Base-by-base conservation (phyloP, 202 grass and related monocot genomes). In the Eragrostis tef region DNA sequence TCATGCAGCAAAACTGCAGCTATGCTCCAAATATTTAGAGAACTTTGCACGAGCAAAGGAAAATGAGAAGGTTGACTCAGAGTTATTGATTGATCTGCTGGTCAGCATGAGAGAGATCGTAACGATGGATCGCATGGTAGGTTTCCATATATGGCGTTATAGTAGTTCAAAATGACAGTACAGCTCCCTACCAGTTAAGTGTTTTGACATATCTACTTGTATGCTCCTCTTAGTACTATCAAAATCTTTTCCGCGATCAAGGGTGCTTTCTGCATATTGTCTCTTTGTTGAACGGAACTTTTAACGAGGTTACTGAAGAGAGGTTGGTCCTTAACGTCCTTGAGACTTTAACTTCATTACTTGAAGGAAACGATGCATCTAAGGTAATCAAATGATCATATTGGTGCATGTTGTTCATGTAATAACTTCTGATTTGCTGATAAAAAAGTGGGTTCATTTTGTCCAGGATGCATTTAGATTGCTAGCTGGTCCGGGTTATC, bases 231-330 rank as follows among this genome's bases (percentile, higher is more conserved):
- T 81, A 98, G 95, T 94, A 98, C 76, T 98, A 94, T 84, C 95
- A 98, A 85, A 86, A 73, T 74, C 74, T 90, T 60, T 98, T 98
- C 39, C 73, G 85, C 76, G 78, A 89, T 16, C 92, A 90, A 49
- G 95, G 93, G 85, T 98, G 95, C 80, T 98, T 98, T 87, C 87
- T 98, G 58, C 95, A 98, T 82, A 87, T 98, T 62, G 87, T 98
- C 77, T 98, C 95, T 86, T 83, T 98, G 71, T 84, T 98, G 83
- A 94, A 93, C 81, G 90, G 92, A 70, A 89, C 83, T 17, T 89
- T 98, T 58, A 85, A 93, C 89, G 95, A 91, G 77, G 66, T 67
- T 64, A 83, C 77, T 81, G 95, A 87, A 54, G 90, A 98, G 80
- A 86, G 86, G 45, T 87, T 98, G 70, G 88, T 98, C 67, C 92